Conservation (phyloP, 2,329 filamentous ascomycete species). For the Phialocephala subalpina region DNA sequence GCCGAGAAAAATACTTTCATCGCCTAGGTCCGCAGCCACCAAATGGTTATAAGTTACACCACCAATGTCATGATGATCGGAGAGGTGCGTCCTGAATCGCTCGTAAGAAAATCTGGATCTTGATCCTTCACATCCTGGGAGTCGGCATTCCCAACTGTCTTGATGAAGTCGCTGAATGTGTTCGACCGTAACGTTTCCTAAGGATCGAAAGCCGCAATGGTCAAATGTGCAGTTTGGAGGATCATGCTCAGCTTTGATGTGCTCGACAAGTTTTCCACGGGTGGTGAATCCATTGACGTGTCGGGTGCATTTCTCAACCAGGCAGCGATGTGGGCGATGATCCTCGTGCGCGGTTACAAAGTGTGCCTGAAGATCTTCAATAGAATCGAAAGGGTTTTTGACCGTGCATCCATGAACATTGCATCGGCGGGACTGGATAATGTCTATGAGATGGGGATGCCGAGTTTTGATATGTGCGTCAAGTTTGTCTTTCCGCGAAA, state of each 20-base stretch:
- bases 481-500: conserved; percentile 7
- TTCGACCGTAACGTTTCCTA: conserved; percentile 5
- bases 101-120: background rate
- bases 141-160: background rate
- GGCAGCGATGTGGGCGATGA: background rate
- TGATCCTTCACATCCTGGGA: conserved; percentile 1
- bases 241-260: conserved; percentile 8
- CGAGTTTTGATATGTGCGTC: background rate
- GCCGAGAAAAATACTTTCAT: background rate
- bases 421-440: background rate
- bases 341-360: background rate
- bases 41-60: background rate
- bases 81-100: background rate
- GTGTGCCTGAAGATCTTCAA: background rate
- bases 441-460: background rate
- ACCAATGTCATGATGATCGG: background rate
- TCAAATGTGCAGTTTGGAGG: conserved; percentile 10
- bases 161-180: background rate
- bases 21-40: background rate
- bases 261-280: background rate
- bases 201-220: conserved; percentile 13
- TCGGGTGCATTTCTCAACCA: background rate
- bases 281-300: background rate
- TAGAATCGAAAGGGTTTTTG: background rate
- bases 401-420: background rate